phyloP scores from a whole-genome alignment of 2,329 filamentous ascomycete genomes.

The Eurotiales sp. region DNA sequence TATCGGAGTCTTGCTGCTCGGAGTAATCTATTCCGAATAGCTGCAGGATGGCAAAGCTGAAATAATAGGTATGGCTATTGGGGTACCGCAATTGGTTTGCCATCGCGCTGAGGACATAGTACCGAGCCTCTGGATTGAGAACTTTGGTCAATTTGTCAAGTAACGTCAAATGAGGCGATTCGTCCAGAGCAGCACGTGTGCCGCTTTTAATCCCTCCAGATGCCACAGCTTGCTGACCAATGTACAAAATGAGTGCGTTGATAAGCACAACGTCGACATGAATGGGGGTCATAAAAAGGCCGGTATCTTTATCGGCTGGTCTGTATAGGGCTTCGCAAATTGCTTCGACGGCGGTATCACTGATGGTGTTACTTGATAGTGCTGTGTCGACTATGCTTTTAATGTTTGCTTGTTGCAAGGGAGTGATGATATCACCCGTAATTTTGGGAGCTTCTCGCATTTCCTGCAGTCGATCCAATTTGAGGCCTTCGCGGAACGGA shows the following conservation, averaged over 20 bases:
- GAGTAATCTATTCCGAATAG: conserved; percentile 73
- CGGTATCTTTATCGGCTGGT: conserved; percentile 55
- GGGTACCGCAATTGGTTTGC: conserved; percentile 89
- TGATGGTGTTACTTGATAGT: conserved; percentile 57
- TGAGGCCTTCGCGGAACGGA: conserved; percentile 68
- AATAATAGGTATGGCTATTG: conserved; percentile 87
- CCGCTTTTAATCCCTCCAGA: conserved; percentile 57
- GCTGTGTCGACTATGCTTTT: conserved; percentile 52
- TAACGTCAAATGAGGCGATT: conserved; percentile 65
- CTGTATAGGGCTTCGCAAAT: conserved; percentile 70
- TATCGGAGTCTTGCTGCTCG: conserved; percentile 69
- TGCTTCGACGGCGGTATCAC: conserved; percentile 67
- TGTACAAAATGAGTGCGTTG: conserved; percentile 77
- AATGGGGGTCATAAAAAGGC: conserved; percentile 64
- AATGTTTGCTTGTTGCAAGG: conserved; percentile 49
- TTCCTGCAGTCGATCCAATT: conserved; percentile 73
- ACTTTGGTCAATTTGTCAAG: conserved; percentile 74
- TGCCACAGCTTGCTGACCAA: conserved; percentile 69
- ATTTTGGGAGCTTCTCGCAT: conserved; percentile 65
- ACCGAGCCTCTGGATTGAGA: conserved; percentile 71
- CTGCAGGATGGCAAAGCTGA: conserved; percentile 78
- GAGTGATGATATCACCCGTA: conserved; percentile 57
- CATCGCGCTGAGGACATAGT: conserved; percentile 79
- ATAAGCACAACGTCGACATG: conserved; percentile 68
- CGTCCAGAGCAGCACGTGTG: conserved; percentile 57